These are phyloP conservation scores for Zelopaecilomyces penicillatus DNA, from an alignment of 2,329 filamentous ascomycete genomes.

Conservation along the genomic window DNA sequence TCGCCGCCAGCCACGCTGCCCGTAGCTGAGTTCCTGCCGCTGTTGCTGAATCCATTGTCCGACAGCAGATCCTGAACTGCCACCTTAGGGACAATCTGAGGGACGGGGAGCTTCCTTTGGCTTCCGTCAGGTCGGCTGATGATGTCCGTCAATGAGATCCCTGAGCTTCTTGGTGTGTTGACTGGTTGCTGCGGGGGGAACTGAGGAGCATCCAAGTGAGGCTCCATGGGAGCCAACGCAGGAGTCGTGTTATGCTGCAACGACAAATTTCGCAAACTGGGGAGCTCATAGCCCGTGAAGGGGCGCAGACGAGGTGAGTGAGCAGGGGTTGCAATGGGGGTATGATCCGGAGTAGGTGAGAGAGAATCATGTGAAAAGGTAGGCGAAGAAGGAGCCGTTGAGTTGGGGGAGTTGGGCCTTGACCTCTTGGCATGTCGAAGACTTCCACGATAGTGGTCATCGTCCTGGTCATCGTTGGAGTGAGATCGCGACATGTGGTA, in stretches of 20 bases:
- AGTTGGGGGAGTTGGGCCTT: conserved; percentile 86
- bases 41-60: conserved; percentile 57
- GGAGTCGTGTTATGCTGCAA: conserved; percentile 45
- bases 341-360: conserved; percentile 93
- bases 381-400: conserved; percentile 88
- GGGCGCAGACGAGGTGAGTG: conserved; percentile 88
- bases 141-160: conserved; percentile 83
- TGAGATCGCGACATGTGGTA: conserved; percentile 92
- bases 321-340: conserved; percentile 92
- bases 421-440: conserved; percentile 78
- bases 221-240: conserved; percentile 51
- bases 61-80: conserved; percentile 78
- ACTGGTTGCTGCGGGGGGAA: conserved; percentile 43
- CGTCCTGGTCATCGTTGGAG: conserved; percentile 67
- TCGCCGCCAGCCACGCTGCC: conserved; percentile 71
- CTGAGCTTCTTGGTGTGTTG: conserved; percentile 45
- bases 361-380: conserved; percentile 94
- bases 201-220: conserved; percentile 39
- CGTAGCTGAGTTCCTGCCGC: conserved; percentile 67
- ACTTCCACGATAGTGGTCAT: conserved; percentile 65
- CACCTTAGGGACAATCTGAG: conserved; percentile 74
- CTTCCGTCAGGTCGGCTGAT: conserved; percentile 82
- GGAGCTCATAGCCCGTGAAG: conserved; percentile 69
- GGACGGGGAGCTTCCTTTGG: conserved; percentile 83
- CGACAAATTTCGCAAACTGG: conserved; percentile 64